Evolutionary conservation across 345 rosid genomes (phyloP).

Genomic region (Odontarrhena argentea): DNA sequence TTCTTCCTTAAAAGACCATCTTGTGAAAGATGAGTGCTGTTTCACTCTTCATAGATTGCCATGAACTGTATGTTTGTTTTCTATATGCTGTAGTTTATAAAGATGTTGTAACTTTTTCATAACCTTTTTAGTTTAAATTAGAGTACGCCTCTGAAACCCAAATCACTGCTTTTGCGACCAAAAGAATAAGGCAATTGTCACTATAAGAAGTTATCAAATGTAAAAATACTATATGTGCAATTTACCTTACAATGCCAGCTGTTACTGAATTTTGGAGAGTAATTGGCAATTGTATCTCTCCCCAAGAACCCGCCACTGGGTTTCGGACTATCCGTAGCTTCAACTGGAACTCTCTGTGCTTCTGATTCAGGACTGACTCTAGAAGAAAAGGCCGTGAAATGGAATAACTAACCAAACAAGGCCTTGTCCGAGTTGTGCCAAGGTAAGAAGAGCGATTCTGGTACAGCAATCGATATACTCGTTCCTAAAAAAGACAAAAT

Average conservation of each 20-base stretch:
- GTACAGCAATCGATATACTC: slow-evolving; percentile 48
- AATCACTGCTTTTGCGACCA: slow-evolving; percentile 88
- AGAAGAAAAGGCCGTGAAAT: slow-evolving; percentile 40
- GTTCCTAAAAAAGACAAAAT: slow-evolving; percentile 39
- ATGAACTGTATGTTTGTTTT: no score
- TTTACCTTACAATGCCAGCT: slow-evolving; percentile 90
- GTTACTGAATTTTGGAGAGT: slow-evolving; percentile 91
- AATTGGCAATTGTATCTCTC: slow-evolving; percentile 53
- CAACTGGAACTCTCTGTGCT: slow-evolving; percentile 34
- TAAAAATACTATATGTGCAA: neutral
- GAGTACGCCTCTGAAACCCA: slow-evolving; percentile 78
- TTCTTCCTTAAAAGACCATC: no score
- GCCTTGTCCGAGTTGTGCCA: slow-evolving; percentile 38
- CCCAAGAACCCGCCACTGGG: no score
- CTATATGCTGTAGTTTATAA: no score
- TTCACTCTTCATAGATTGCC: no score
- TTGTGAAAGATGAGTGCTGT: no score
- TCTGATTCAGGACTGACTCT: slow-evolving; percentile 51
- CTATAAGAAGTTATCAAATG: slow-evolving; percentile 12
- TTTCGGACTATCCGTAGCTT: no score
- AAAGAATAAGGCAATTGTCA: slow-evolving; percentile 4
- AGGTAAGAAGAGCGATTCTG: slow-evolving; percentile 39
- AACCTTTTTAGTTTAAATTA: no score
- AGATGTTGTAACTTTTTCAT: no score
- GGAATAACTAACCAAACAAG: slow-evolving; percentile 48